Conservation (phyloP, 805 yeast genomes). For the Candida caryicola region DNA sequence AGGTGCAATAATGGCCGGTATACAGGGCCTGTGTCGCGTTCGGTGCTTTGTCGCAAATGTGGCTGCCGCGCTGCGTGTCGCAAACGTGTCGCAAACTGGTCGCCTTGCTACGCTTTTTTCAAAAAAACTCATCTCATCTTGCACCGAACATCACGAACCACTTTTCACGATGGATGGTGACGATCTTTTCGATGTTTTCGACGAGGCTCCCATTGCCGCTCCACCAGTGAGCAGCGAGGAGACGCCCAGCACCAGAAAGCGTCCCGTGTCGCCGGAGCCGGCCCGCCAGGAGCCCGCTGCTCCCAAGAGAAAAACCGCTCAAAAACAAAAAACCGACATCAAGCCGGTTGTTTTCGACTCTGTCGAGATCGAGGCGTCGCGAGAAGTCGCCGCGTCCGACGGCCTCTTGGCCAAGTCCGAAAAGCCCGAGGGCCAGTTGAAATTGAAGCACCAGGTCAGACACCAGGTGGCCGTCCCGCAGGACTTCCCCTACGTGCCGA, state of each 20-base stretch:
- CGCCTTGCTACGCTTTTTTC: no score
- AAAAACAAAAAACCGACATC: slow-evolving; percentile 40
- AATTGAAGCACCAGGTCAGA: slow-evolving; percentile 88
- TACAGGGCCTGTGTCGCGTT: no score
- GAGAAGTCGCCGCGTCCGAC: slow-evolving; percentile 81
- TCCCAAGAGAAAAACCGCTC: slow-evolving; percentile 12
- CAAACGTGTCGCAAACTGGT: no score
- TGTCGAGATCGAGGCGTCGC: slow-evolving; percentile 82
- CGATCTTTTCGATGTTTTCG: slow-evolving; percentile 62
- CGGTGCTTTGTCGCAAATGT: no score
- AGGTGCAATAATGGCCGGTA: no score
- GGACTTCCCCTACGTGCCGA: slow-evolving; percentile 81
- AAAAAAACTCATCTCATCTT: neutral
- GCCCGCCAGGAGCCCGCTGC: slow-evolving; percentile 10
- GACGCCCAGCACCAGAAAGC: slow-evolving; percentile 16
- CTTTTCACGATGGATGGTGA: slow-evolving; percentile 37
- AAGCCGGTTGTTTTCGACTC: slow-evolving; percentile 82
- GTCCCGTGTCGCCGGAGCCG: slow-evolving; percentile 17
- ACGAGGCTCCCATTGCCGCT: slow-evolving; percentile 47
- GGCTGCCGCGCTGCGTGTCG: no score
- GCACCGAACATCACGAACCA: neutral
- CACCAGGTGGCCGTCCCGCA: slow-evolving; percentile 98
- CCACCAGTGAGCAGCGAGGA: slow-evolving; percentile 25
- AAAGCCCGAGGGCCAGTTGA: slow-evolving; percentile 46
- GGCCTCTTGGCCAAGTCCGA: slow-evolving; percentile 50